Evolutionary conservation across 768 basidiomycete species (phyloP).

Genomic region (Lentinula edodes): DNA sequence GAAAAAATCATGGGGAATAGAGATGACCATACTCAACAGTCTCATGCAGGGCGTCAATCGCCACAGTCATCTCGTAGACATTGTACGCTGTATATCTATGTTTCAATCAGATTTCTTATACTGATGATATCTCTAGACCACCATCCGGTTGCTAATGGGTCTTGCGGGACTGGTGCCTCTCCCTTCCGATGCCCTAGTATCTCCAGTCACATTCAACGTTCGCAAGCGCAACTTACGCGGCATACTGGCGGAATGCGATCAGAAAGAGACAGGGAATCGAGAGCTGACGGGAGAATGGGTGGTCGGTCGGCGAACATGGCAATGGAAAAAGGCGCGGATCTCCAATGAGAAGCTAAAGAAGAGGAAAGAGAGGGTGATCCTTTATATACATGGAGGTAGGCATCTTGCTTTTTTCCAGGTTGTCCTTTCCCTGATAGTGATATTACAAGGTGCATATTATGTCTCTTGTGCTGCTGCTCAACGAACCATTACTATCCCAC

Average conservation of each 20-base stretch:
- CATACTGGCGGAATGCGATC: slow-evolving; percentile 72
- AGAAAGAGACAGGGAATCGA: slow-evolving; percentile 65
- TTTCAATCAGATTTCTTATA: not conserved
- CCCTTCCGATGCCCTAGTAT: slow-evolving; percentile 89
- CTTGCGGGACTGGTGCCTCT: slow-evolving; percentile 79
- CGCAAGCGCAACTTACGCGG: slow-evolving; percentile 68
- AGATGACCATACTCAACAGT: slow-evolving; percentile 85
- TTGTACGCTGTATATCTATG: slow-evolving; percentile 40
- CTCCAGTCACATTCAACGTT: slow-evolving; percentile 89
- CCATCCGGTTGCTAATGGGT: slow-evolving; percentile 63
- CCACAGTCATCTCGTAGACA: slow-evolving; percentile 79
- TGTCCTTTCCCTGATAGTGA: not conserved
- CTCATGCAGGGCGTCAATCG: slow-evolving; percentile 80
- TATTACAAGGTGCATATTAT: slow-evolving; percentile 77
- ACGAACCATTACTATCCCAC: slow-evolving; percentile 82
- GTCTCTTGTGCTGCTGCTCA: slow-evolving; percentile 88
- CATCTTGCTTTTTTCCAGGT: slow-evolving; percentile 8
- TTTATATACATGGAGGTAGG: slow-evolving; percentile 91
- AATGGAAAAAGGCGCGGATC: slow-evolving; percentile 49
- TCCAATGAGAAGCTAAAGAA: slow-evolving; percentile 23
- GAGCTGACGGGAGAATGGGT: slow-evolving; percentile 96
- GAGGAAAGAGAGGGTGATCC: slow-evolving; percentile 73
- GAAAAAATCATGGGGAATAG: slow-evolving; percentile 88
- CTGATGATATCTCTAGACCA: slow-evolving; percentile 26
- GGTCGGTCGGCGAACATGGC: slow-evolving; percentile 90